phyloP scores from a whole-genome alignment of 257 asterid genomes.

The Perilla frutescens region DNA sequence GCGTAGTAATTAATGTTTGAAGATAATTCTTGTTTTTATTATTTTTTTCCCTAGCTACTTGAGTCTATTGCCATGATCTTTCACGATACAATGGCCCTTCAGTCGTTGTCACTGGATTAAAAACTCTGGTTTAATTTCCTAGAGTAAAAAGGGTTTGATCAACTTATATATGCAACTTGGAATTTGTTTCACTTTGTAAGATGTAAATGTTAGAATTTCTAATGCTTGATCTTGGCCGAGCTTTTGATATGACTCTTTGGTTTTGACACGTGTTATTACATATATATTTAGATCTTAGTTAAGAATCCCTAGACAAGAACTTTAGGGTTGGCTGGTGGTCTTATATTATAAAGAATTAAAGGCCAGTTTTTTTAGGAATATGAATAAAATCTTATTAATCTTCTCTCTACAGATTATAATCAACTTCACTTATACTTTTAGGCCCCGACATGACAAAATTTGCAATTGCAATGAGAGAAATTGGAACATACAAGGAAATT shows the following conservation, averaged over 20 bases:
- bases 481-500: slow-evolving; percentile 91
- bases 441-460: slow-evolving; percentile 94
- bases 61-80: slow-evolving; percentile 15
- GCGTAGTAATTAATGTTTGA: background rate
- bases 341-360: background rate
- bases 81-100: slow-evolving; percentile 19
- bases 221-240: slow-evolving; percentile 13
- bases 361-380: background rate
- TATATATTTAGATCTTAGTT: background rate
- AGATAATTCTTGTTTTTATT: background rate
- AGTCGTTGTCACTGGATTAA: background rate
- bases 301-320: background rate
- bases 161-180: too few relatives aligned
- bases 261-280: slow-evolving; percentile 3
- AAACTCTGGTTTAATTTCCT: slow-evolving; percentile 6
- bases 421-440: slow-evolving; percentile 42
- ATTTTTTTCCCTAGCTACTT: background rate
- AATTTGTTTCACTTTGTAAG: slow-evolving; percentile 16
- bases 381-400: background rate
- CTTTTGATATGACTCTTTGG: slow-evolving; percentile 20
- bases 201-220: background rate
- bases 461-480: slow-evolving; percentile 87
- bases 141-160: too few relatives aligned
- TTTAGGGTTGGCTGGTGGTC: background rate
- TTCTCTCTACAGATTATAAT: slow-evolving; percentile 35